Percentiles rank a stretch among this genome's conserved stretches.
phyloP scores from a whole-genome alignment of 2,329 filamentous ascomycete species.

The Ilyonectria robusta region DNA sequence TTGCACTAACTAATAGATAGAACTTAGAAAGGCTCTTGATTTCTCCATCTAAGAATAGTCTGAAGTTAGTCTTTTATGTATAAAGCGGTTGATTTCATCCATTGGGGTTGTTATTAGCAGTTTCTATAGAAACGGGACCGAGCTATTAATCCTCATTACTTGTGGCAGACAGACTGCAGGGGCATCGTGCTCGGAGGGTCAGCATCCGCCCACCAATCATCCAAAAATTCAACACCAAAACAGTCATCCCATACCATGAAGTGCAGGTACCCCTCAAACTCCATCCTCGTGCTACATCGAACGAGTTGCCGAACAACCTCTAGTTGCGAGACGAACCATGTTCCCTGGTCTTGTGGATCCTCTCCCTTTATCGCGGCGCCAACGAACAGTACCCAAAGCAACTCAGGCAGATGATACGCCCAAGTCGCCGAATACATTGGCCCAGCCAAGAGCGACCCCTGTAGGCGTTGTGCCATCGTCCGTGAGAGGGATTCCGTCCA shows the following conservation, averaged over 20 bases:
- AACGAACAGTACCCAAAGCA: conserved; percentile 17
- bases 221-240: neutral
- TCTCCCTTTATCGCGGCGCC: neutral
- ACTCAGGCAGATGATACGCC: conserved; percentile 2
- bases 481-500: conserved; percentile 1
- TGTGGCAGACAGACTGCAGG: neutral
- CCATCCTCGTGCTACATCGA: neutral
- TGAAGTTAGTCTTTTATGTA: no score
- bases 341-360: neutral
- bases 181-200: neutral
- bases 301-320: neutral
- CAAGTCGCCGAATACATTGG: neutral
- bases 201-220: conserved; percentile 7
- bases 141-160: no score
- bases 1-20: no score
- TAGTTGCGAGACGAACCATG: conserved; percentile 14
- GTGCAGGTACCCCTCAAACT: conserved; percentile 2
- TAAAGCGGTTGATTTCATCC: no score
- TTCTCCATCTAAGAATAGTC: no score
- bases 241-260: conserved; percentile 12
- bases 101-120: no score
- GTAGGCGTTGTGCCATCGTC: conserved; percentile 1
- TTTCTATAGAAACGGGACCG: no score
- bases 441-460: neutral
- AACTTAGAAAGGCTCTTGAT: no score